Evolutionary conservation across 345 rosid species (phyloP).

Genomic region (Ceriops decandra): DNA sequence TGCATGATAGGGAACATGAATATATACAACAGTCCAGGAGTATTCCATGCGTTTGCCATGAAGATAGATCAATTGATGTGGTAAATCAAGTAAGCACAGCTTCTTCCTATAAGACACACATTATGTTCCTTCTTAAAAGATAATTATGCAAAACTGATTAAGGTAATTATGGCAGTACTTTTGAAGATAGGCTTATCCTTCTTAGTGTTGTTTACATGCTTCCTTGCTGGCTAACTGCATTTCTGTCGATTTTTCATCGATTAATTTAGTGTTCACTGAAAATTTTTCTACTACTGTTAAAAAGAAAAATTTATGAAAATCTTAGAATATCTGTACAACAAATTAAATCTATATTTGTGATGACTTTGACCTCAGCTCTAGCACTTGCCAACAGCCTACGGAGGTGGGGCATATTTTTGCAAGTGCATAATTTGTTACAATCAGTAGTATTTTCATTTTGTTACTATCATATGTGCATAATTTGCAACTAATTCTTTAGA

Average conservation of each 20-base stretch:
- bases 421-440: not conserved
- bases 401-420: constrained; percentile 51
- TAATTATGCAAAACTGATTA: not conserved
- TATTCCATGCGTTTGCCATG: constrained; percentile 62
- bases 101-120: not conserved
- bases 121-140: not conserved
- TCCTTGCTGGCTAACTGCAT: not conserved
- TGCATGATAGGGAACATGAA: constrained; percentile 66
- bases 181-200: not conserved
- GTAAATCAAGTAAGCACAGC: constrained; percentile 48
- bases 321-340: constrained; percentile 1
- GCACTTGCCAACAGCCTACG: constrained; percentile 57
- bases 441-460: no score
- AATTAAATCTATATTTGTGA: constrained; percentile 7
- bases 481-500: no score
- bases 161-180: not conserved
- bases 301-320: not conserved
- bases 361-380: constrained; percentile 52
- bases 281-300: constrained; percentile 1
- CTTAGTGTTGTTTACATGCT: not conserved
- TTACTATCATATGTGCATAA: no score
- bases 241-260: not conserved
- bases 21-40: constrained; percentile 54
- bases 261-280: constrained; percentile 1
- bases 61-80: constrained; percentile 66